Evolutionary conservation across 139 green algal genomes (phyloP).

Genomic region (Microglena sp.): DNA sequence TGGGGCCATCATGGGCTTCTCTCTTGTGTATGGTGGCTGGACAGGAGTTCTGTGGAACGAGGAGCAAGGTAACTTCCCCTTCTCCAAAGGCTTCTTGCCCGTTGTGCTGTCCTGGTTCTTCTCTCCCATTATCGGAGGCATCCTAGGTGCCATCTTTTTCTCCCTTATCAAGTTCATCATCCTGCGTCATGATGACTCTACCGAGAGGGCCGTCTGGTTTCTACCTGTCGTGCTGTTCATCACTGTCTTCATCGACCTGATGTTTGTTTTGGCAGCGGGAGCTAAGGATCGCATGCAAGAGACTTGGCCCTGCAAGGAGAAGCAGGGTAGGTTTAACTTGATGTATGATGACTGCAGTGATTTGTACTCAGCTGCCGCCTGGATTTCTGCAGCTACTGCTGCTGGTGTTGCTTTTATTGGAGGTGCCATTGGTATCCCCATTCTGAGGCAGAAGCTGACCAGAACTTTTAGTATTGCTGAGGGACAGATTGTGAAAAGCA

Average conservation of each 20-base stretch:
- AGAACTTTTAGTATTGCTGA: too few species aligned
- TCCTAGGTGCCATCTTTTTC: constrained; percentile 21
- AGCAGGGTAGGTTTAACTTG: not conserved
- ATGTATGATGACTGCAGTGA: not conserved
- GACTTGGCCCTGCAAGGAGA: not conserved
- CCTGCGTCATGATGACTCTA: constrained; percentile 31
- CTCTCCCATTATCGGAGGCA: constrained; percentile 14
- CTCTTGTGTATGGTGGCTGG: not conserved
- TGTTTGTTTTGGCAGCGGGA: not conserved
- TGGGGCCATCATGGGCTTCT: constrained; percentile 2
- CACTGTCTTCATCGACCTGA: constrained; percentile 36
- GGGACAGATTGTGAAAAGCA: too few species aligned
- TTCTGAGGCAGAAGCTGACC: not conserved
- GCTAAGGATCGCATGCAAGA: not conserved
- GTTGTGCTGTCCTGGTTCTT: constrained; percentile 25
- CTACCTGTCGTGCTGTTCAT: constrained; percentile 23
- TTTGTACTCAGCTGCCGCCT: not conserved
- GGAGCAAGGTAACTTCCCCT: too few species aligned
- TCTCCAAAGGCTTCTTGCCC: constrained; percentile 15
- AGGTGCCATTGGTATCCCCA: not conserved
- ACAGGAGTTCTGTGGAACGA: not conserved
- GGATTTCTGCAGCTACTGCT: not conserved
- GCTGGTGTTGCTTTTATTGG: not conserved
- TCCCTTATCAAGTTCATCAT: constrained; percentile 18
- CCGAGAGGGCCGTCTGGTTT: constrained; percentile 3